Conservation (phyloP, 805 yeast genomes). For the Nakazawaea laoshanensis region DNA sequence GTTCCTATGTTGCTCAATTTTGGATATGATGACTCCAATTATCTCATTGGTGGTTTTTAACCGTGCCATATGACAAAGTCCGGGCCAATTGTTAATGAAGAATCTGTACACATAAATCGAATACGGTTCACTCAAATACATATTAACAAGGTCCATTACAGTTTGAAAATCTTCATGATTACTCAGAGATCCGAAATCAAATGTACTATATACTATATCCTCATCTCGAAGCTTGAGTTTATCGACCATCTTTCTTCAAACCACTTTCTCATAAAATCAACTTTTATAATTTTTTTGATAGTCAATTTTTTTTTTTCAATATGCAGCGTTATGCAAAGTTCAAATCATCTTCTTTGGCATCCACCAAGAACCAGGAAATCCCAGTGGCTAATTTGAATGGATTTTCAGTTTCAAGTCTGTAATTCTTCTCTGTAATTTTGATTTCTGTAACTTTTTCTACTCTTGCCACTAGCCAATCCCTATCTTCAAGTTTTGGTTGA, state of each 20-base stretch:
- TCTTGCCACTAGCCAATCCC: conserved; percentile 82
- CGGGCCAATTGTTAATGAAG: conserved; percentile 88
- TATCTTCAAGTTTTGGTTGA: conserved; percentile 28
- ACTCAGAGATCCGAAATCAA: conserved; percentile 3
- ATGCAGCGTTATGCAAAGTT: conserved; percentile 1
- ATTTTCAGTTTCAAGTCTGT: conserved; percentile 31
- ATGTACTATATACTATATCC: conserved; percentile 1
- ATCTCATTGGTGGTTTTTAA: conserved; percentile 21
- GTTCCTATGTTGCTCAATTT: conserved; percentile 67
- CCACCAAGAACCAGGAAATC: conserved; percentile 53
- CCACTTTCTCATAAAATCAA: too few relatives aligned
- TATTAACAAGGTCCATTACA: conserved; percentile 50
- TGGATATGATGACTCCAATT: conserved; percentile 82
- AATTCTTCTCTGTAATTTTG: conserved; percentile 37
- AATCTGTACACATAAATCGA: conserved; percentile 88
- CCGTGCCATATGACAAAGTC: conserved; percentile 62
- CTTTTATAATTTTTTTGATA: neutral
- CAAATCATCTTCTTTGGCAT: conserved; percentile 36
- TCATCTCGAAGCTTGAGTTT: conserved; percentile 1
- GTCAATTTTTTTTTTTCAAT: neutral
- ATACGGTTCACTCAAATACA: conserved; percentile 87
- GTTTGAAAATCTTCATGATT: conserved; percentile 33
- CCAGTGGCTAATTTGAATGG: conserved; percentile 64
- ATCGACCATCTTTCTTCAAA: neutral
- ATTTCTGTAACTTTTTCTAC: conserved; percentile 50